These are phyloP conservation scores for Globisporangium uncinulatum DNA, from an alignment of 352 stramenopile species.

Conservation along the genomic window DNA sequence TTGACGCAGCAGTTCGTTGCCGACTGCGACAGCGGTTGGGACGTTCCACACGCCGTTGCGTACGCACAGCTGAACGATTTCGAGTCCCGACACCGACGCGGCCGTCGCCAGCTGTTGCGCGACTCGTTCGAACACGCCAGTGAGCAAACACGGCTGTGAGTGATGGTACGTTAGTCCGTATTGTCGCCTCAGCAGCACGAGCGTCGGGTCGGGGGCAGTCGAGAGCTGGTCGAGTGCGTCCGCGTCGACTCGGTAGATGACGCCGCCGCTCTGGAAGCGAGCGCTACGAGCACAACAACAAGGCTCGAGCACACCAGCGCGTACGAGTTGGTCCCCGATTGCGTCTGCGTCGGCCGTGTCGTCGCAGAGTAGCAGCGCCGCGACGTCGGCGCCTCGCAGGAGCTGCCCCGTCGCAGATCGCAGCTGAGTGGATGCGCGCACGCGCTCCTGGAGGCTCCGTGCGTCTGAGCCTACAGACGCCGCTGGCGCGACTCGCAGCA, in stretches of 20 bases:
- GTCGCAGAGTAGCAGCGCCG: conserved; percentile 21
- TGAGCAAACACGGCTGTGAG: conserved; percentile 9
- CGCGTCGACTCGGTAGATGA: conserved; percentile 29
- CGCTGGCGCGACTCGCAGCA: not conserved
- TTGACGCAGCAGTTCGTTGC: conserved; percentile 26
- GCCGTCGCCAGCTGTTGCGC: conserved; percentile 7
- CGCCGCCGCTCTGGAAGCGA: conserved; percentile 20
- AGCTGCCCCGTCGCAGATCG: conserved; percentile 18
- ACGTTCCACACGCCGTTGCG: conserved; percentile 37
- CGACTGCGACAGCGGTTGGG: conserved; percentile 26
- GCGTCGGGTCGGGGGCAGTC: not conserved
- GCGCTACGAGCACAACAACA: conserved; percentile 25
- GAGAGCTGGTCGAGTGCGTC: conserved; percentile 6
- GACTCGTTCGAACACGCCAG: conserved; percentile 5
- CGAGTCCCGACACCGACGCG: conserved; percentile 22
- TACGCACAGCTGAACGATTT: conserved; percentile 34
- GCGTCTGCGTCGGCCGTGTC: conserved; percentile 13
- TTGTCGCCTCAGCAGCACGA: not conserved
- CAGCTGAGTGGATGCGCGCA: conserved; percentile 17
- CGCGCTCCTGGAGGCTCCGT: conserved; percentile 7
- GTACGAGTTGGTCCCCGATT: conserved; percentile 24
- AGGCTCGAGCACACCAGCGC: conserved; percentile 21
- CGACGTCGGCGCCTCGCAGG: conserved; percentile 27
- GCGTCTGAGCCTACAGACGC: not conserved
- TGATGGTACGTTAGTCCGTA: conserved; percentile 3